A percentile compares a stretch with the other conserved stretches of the same genome.
phyloP scores from a whole-genome alignment of 2,329 filamentous ascomycete genomes.

The Fusarium dlaminii region DNA sequence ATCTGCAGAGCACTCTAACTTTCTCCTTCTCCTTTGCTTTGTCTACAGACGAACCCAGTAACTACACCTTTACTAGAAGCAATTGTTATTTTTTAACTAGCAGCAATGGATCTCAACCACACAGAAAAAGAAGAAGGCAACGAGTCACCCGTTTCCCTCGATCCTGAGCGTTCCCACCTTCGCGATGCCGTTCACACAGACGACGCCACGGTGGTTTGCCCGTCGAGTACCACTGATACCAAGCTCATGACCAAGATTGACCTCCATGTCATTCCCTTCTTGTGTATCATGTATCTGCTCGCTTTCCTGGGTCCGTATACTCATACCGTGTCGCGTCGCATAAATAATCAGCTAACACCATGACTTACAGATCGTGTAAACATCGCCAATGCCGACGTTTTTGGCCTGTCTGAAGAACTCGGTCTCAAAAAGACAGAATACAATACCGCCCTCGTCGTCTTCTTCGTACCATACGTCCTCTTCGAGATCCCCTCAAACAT shows the following conservation, averaged over 20 bases:
- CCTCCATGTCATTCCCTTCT: conserved; percentile 74
- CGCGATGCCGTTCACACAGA: conserved; percentile 21
- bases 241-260: conserved; percentile 77
- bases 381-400: conserved; percentile 79
- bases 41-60: neutral
- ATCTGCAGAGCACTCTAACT: conserved; percentile 16
- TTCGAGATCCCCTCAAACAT: conserved; percentile 76
- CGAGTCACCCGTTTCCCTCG: conserved; percentile 34
- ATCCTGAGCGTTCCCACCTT: conserved; percentile 31
- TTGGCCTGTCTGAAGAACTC: conserved; percentile 71
- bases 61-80: neutral
- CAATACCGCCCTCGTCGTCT: conserved; percentile 81
- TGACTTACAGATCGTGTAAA: conserved; percentile 70
- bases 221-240: conserved; percentile 68
- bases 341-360: neutral
- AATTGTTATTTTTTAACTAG: neutral
- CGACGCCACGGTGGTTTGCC: conserved; percentile 51
- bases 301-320: conserved; percentile 66
- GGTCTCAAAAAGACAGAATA: conserved; percentile 68
- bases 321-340: neutral
- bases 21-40: neutral
- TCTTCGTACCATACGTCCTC: conserved; percentile 81
- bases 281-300: conserved; percentile 76
- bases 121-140: conserved; percentile 34
- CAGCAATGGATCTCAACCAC: conserved; percentile 25